These are phyloP conservation scores for Apiotrichum laibachii DNA, from an alignment of 1,284 basidiomycete species.

Conservation along the genomic window DNA sequence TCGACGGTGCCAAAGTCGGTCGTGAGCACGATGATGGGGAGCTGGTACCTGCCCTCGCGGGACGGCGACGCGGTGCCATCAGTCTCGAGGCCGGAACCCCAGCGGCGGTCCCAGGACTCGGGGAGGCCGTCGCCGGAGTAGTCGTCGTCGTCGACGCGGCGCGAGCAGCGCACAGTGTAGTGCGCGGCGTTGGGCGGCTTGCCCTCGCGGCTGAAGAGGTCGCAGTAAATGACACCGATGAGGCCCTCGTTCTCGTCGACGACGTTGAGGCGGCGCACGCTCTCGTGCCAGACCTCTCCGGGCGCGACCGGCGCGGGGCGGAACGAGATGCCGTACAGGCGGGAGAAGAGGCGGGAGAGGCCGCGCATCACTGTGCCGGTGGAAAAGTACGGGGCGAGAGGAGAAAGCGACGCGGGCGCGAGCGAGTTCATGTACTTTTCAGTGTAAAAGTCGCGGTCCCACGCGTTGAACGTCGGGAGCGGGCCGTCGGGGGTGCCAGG, in stretches of 20 bases:
- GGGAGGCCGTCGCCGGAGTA: slow-evolving; percentile 59
- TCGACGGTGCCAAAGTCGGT: slow-evolving; percentile 74
- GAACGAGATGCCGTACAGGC: slow-evolving; percentile 83
- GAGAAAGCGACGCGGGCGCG: slow-evolving; percentile 58
- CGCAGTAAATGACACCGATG: slow-evolving; percentile 92
- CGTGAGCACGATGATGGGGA: slow-evolving; percentile 86
- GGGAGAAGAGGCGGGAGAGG: slow-evolving; percentile 75
- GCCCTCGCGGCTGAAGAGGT: slow-evolving; percentile 78
- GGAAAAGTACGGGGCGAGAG: slow-evolving; percentile 64
- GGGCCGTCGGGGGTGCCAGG: slow-evolving; percentile 4
- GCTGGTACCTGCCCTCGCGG: slow-evolving; percentile 70
- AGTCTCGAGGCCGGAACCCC: slow-evolving; percentile 44
- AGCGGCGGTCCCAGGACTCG: slow-evolving; percentile 39
- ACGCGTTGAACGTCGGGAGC: slow-evolving; percentile 72
- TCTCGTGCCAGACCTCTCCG: slow-evolving; percentile 84
- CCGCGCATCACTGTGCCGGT: slow-evolving; percentile 83
- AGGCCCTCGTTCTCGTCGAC: slow-evolving; percentile 72
- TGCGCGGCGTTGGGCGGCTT: slow-evolving; percentile 92
- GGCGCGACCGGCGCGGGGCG: slow-evolving; percentile 61
- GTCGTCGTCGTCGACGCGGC: slow-evolving; percentile 88
- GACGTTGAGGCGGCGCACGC: slow-evolving; percentile 89
- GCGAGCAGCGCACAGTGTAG: slow-evolving; percentile 93
- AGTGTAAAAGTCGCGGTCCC: slow-evolving; percentile 86
- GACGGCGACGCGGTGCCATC: slow-evolving; percentile 50
- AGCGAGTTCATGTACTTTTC: slow-evolving; percentile 40